phyloP scores from a whole-genome alignment of 306 rosid genomes.

The Trifolium repens region DNA sequence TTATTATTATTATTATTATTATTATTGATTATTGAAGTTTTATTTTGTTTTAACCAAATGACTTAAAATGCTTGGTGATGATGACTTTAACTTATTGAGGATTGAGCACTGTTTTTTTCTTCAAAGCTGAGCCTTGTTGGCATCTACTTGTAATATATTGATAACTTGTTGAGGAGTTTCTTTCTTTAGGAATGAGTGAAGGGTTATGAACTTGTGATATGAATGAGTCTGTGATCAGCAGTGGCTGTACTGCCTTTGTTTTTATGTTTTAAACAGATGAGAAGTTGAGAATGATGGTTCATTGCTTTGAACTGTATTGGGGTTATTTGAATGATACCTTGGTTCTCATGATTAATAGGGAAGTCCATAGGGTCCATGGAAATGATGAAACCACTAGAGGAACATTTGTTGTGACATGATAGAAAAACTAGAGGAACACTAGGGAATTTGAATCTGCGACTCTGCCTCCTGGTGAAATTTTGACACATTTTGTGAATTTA shows the following conservation, averaged over 20 bases:
- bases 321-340: constrained; percentile 43
- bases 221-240: constrained; percentile 28
- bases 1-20: too few relatives aligned
- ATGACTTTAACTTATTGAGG: constrained; percentile 29
- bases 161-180: constrained; percentile 4
- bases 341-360: constrained; percentile 46
- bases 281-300: constrained; percentile 36
- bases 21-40: background rate
- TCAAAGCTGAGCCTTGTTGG: background rate
- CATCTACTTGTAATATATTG: too few relatives aligned
- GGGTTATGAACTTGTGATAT: constrained; percentile 2
- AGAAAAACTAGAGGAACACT: constrained; percentile 15
- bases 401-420: constrained; percentile 23
- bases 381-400: background rate
- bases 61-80: constrained; percentile 12
- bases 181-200: constrained; percentile 25
- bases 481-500: constrained; percentile 4
- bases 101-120: constrained; percentile 1
- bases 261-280: constrained; percentile 34
- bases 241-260: constrained; percentile 32
- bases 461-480: constrained; percentile 21
- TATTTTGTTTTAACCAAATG: background rate
- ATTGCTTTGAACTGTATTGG: constrained; percentile 37
- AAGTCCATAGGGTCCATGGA: constrained; percentile 27
- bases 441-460: constrained; percentile 26